Evolutionary conservation across 1,139 yeast species (phyloP), one percentile per base, ranked within the genome.

Genomic region (Arxiozyma bovina): DNA sequence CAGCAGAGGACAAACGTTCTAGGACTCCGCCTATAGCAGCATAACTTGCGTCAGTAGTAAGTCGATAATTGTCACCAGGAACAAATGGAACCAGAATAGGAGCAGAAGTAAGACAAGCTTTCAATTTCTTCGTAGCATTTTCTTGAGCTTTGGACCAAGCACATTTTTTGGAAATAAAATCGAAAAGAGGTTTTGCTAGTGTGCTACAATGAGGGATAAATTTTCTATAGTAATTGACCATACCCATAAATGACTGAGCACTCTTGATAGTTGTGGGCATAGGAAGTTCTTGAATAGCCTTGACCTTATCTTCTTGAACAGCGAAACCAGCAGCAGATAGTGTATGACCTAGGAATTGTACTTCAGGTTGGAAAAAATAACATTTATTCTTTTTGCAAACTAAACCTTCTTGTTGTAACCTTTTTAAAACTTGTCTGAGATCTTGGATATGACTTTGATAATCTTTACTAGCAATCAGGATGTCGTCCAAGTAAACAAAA

Each of bases 401-500:
- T 9, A 30, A 12, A 30, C 38, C 38, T 11, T 30, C 38, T 9
- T 30, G 11, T 11, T 11, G 11, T 30, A 30, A 30, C 15, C 38
- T 30, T 30, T 5, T 30, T 30, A 30, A 30, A 9, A 30, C 38
- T 12, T 8, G 15, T 12, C 38, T 8, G 3, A 30, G 15, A 30
- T 30, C 15, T 5, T 30, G 38, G 11, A 30, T 8, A 30, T 30
- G 38, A 9, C 15, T 9, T 30, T 30, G 11, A 8, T 18, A 48
- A 50, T 41, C 49, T 43, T n/a, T 43, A 45, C 15, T 34, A 9
- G 21, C 27, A 12, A 66, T 60, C 21, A 68, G 42, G 18, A 70
- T 60, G 53, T 67, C 70, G 52, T 66, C 72, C n/a, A 67, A 50
- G 54, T 67, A 67, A 4, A 60, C 62, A 6, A 52, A 48, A 11